These are phyloP conservation scores for Byssochlamys sp. DNA, from an alignment of 2,329 filamentous ascomycete genomes.

Conservation along the genomic window DNA sequence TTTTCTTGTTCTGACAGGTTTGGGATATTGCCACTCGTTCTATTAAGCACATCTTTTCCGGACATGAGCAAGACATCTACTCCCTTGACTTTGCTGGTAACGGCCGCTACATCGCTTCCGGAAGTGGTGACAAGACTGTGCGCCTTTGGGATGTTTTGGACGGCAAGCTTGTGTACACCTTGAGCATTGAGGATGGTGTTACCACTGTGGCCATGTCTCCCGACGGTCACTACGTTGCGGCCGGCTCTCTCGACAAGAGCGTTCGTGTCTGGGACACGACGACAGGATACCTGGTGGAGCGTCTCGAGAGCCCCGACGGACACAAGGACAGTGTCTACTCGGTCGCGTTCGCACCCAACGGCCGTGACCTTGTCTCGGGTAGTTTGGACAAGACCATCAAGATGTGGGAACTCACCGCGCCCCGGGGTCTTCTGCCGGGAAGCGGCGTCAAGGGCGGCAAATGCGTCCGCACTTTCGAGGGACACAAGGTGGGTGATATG, in stretches of 20 bases:
- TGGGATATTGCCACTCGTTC: conserved; percentile 81
- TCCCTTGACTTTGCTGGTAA: conserved; percentile 90
- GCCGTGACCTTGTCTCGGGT: conserved; percentile 84
- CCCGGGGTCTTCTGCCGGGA: conserved; percentile 56
- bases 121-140: conserved; percentile 87
- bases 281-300: conserved; percentile 76
- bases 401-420: conserved; percentile 87
- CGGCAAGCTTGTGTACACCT: conserved; percentile 68
- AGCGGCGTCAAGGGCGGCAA: conserved; percentile 72
- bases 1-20: conserved; percentile 36
- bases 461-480: conserved; percentile 93
- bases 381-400: conserved; percentile 97
- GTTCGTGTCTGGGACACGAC: conserved; percentile 93
- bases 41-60: conserved; percentile 88
- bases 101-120: conserved; percentile 86
- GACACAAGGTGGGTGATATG: conserved; percentile 63
- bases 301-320: conserved; percentile 82
- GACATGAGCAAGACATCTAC: conserved; percentile 97
- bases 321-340: conserved; percentile 97
- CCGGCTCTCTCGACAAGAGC: conserved; percentile 92
- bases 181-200: conserved; percentile 91
- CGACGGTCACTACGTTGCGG: conserved; percentile 85
- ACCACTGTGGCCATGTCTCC: conserved; percentile 96
- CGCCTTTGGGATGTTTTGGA: conserved; percentile 91
- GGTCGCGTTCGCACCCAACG: conserved; percentile 89